Conservation (phyloP, 805 yeast genomes). For the Cyberlindnera suaveolens region DNA sequence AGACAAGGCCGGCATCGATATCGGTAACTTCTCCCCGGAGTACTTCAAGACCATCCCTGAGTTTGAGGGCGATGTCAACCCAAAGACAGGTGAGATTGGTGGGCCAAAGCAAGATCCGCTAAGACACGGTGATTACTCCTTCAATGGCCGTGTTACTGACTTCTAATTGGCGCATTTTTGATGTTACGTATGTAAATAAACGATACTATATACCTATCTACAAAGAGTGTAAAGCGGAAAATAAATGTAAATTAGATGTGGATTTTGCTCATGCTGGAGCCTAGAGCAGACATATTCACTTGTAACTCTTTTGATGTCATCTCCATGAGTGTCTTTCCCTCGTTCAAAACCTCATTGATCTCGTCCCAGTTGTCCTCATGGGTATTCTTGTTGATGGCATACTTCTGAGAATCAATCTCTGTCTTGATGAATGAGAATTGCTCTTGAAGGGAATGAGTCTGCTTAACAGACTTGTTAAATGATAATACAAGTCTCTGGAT, state of each 20-base stretch:
- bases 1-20: constrained; percentile 50
- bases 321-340: constrained; percentile 27
- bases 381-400: constrained; percentile 3
- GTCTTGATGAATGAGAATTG: constrained; percentile 24
- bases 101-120: constrained; percentile 98
- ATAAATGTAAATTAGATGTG: constrained; percentile 2
- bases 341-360: constrained; percentile 25
- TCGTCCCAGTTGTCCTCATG: constrained; percentile 25
- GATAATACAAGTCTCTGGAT: constrained; percentile 27
- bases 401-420: constrained; percentile 17
- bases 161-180: constrained; percentile 38
- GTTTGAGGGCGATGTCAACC: constrained; percentile 91
- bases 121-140: constrained; percentile 87
- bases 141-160: constrained; percentile 94
- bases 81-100: constrained; percentile 90
- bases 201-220: background rate
- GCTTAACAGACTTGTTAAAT: constrained; percentile 28
- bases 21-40: constrained; percentile 63
- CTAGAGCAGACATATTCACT: constrained; percentile 17
- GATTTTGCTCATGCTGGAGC: constrained; percentile 7
- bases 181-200: background rate
- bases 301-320: constrained; percentile 13
- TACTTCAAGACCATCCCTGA: constrained; percentile 81
- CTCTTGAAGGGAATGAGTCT: constrained; percentile 22
- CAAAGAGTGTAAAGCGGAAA: background rate